Conservation (phyloP, 78 protist species). For the Speleostelium caveatum region DNA sequence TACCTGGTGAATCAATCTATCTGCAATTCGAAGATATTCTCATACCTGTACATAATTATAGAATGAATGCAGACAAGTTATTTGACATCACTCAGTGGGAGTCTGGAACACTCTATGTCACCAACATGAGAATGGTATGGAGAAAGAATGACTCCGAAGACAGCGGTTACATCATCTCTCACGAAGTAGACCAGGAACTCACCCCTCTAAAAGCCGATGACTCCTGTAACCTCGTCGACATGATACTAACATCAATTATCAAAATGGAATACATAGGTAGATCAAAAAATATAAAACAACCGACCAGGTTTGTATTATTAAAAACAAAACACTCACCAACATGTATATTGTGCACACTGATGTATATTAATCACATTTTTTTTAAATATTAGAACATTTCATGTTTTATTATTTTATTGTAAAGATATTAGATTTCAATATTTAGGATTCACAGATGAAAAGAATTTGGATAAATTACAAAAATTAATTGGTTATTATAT, state of each 20-base stretch:
- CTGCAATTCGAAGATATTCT: conserved; percentile 26
- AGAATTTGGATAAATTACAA: conserved; percentile 25
- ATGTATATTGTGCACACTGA: too few species aligned
- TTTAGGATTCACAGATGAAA: conserved; percentile 40
- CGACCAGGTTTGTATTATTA: too few species aligned
- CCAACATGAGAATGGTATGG: conserved; percentile 59
- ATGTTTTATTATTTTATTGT: conserved; percentile 37
- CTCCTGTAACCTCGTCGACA: conserved; percentile 25
- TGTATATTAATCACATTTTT: too few species aligned
- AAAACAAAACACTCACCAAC: too few species aligned
- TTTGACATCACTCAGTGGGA: conserved; percentile 33
- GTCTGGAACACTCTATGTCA: conserved; percentile 42
- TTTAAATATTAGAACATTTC: not conserved
- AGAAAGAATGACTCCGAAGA: not conserved
- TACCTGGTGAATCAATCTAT: conserved; percentile 53
- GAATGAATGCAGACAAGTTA: not conserved
- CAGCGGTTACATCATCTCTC: not conserved
- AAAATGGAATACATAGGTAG: conserved; percentile 57
- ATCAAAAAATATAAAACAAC: not conserved
- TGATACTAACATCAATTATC: conserved; percentile 38
- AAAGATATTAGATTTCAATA: conserved; percentile 69
- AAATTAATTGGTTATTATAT: conserved; percentile 35
- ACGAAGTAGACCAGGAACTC: conserved; percentile 5
- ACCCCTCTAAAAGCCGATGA: not conserved
- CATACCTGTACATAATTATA: conserved; percentile 35